Evolutionary conservation across 1,139 yeast genomes (phyloP), one percentile per base, ranked within the genome.

Genomic region (Pichia norvegensis): DNA sequence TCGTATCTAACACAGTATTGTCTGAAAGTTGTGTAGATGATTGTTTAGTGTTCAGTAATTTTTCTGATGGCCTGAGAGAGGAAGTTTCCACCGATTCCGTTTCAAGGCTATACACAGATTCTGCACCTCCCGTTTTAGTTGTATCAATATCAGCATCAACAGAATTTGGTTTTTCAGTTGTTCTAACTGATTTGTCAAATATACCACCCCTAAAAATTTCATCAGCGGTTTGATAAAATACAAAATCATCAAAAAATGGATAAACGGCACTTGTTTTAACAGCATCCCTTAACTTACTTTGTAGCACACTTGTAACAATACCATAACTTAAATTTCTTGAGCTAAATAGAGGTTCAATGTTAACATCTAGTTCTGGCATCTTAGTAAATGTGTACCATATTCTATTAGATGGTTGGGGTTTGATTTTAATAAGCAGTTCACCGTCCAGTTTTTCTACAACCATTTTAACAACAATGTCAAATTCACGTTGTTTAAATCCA

Each of bases 131-230:
- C 9, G n/a, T 19, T 3, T 35, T 17, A 13, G 25, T 16, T 4
- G 13, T 4, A 13, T 35, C 16, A 35, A 11, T 20, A 8, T 16
- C 9, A 8, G n/a, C 10, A 4, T 20, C 37, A 20, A 2, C 20
- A 11, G 20, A 35, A 13, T 8, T 35, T 10, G 20, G 9, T 35
- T 20, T 20, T 19, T 8, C 10, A 33, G 23, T 10, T 7, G 23
- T 17, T 40, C 48, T 45, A 9, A 29, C 29, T 14, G 43, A 29
- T 36, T 68, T 70, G 49, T 82, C 86, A 97, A 97, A 92, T 23
- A 92, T 80, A 16, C 98, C 98, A 41, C 96, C 97, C 52, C 96
- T 74, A 60, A 79, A 92, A 14, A 85, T 63, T 51, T 86, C 95
- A 4, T 56, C 58, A 19, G 67, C 70, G 0, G 96, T 80, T 47